phyloP scores from a whole-genome alignment of 495 filamentous ascomycete species.

The Tuber melanosporum region DNA sequence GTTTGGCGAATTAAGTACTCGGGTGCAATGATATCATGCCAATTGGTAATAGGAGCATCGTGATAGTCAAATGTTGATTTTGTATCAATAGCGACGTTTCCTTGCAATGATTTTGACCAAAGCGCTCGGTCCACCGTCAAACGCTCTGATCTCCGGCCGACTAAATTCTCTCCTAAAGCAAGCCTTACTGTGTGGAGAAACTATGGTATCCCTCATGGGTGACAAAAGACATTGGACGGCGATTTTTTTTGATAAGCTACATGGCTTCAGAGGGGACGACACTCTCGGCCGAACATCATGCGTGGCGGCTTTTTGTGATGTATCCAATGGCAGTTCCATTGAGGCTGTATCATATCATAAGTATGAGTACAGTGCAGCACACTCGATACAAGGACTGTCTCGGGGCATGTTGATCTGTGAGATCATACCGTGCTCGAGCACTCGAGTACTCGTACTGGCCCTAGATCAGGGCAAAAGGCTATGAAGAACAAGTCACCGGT shows the following conservation, averaged over 20 bases:
- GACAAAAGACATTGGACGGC: background rate
- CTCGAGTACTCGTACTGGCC: too few relatives aligned
- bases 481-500: too few relatives aligned
- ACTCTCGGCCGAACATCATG: background rate
- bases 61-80: background rate
- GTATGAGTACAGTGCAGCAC: background rate
- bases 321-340: background rate
- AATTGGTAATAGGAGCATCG: background rate
- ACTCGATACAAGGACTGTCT: background rate
- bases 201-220: background rate
- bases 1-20: background rate
- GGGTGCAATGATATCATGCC: background rate
- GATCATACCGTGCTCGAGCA: background rate
- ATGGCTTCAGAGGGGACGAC: background rate
- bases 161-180: background rate
- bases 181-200: background rate
- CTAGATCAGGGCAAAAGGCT: too few relatives aligned
- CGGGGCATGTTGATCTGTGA: background rate
- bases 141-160: background rate
- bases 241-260: background rate
- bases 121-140: background rate
- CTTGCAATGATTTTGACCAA: background rate
- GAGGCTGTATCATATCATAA: background rate
- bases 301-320: background rate
- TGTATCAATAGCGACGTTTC: background rate